Percentiles rank a stretch among this genome's conserved stretches.
These are phyloP conservation scores for Fistulifera pelliculosa DNA, from an alignment of 108 stramenopile genomes.

Conservation along the genomic window DNA sequence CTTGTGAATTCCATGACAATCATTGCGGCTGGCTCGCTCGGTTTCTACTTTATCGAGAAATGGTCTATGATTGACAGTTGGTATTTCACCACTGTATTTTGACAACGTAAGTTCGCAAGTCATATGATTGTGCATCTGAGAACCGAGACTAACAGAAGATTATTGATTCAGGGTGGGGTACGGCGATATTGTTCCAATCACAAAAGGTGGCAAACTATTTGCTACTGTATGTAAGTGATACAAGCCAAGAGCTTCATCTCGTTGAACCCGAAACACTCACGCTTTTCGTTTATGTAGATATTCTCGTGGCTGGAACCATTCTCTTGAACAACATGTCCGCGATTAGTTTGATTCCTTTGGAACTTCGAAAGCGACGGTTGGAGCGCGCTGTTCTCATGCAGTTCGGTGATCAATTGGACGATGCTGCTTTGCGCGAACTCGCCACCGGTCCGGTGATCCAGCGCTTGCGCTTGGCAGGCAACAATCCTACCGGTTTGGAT, in stretches of 20 bases:
- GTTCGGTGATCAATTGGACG: constrained; percentile 77
- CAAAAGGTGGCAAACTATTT: constrained; percentile 59
- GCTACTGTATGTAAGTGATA: constrained; percentile 30
- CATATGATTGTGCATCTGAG: background rate
- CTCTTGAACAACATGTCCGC: constrained; percentile 82
- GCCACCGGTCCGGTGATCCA: constrained; percentile 78
- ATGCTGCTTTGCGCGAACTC: constrained; percentile 73
- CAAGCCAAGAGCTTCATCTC: too few relatives aligned
- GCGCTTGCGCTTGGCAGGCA: constrained; percentile 56
- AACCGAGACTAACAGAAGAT: background rate
- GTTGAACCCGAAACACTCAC: too few relatives aligned
- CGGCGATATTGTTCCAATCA: constrained; percentile 77
- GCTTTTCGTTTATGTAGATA: constrained; percentile 8
- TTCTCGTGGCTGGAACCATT: constrained; percentile 72
- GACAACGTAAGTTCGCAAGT: constrained; percentile 19
- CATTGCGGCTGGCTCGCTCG: constrained; percentile 69
- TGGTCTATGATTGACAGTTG: constrained; percentile 50
- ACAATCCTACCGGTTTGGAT: constrained; percentile 59
- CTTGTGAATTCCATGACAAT: constrained; percentile 70
- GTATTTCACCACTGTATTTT: constrained; percentile 74
- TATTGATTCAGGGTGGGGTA: constrained; percentile 38
- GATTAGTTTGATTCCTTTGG: constrained; percentile 87
- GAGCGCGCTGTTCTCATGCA: constrained; percentile 67
- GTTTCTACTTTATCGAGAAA: constrained; percentile 77
- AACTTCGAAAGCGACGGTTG: constrained; percentile 71